These are phyloP conservation scores for Plicaturopsis crispa DNA, from an alignment of 768 basidiomycete species.

Conservation along the genomic window DNA sequence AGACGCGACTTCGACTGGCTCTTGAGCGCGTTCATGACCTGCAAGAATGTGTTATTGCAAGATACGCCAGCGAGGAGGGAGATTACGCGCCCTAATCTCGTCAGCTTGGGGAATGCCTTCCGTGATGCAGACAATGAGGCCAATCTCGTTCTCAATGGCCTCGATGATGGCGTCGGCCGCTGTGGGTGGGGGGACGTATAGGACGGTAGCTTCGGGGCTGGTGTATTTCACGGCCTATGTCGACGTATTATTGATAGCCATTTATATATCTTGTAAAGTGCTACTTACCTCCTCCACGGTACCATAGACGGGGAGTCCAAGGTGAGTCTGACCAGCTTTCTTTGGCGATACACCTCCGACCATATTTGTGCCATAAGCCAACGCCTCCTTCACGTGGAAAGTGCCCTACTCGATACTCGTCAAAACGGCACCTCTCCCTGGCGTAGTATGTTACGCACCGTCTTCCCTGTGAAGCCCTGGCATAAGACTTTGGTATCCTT, in stretches of 20 bases:
- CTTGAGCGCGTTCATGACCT: conserved; percentile 93
- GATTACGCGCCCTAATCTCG: conserved; percentile 71
- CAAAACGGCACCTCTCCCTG: neutral
- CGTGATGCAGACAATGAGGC: conserved; percentile 95
- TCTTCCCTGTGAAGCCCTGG: conserved; percentile 94
- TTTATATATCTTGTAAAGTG: conserved; percentile 1
- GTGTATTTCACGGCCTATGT: conserved; percentile 78
- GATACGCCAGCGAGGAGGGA: neutral
- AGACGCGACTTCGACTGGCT: conserved; percentile 92
- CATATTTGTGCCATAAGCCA: conserved; percentile 95
- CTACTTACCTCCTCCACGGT: conserved; percentile 75
- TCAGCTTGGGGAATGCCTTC: conserved; percentile 98
- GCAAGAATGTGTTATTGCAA: neutral
- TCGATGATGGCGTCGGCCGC: conserved; percentile 98
- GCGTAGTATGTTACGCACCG: conserved; percentile 39
- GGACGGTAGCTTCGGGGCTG: conserved; percentile 87
- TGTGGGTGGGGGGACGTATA: conserved; percentile 96
- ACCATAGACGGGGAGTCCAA: conserved; percentile 92
- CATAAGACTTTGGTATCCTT: conserved; percentile 93
- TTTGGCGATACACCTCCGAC: conserved; percentile 96
- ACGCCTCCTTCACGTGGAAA: conserved; percentile 90
- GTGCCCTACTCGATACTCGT: conserved; percentile 76
- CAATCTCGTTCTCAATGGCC: conserved; percentile 97
- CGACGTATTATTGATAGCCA: conserved; percentile 5
- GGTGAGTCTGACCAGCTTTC: conserved; percentile 93